A percentile compares a stretch with the other conserved stretches of the same genome.
Evolutionary conservation across 441 rosid species (phyloP).

Genomic region (Pelargonium fulgidum): DNA sequence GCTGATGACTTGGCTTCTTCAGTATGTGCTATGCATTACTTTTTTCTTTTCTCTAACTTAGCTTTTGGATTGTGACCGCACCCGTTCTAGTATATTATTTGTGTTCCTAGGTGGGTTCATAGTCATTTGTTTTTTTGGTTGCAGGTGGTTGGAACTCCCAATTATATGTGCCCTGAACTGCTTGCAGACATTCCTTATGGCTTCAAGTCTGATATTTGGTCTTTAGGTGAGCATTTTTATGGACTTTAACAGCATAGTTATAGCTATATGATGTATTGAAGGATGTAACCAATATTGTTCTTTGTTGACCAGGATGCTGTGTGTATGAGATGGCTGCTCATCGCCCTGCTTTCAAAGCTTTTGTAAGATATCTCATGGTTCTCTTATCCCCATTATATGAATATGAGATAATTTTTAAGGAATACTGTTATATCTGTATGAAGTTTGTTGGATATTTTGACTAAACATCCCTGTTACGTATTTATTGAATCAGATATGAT

Average conservation of each 20-base stretch:
- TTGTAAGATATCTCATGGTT: conserved; percentile 47
- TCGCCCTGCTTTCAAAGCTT: conserved; percentile 96
- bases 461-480: too few species aligned
- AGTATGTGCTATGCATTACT: conserved; percentile 33
- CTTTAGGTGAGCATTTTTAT: conserved; percentile 52
- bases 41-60: conserved; percentile 3
- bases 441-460: too few species aligned
- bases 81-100: too few species aligned
- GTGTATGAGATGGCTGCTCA: conserved; percentile 96
- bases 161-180: conserved; percentile 96
- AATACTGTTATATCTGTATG: not conserved
- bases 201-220: conserved; percentile 95
- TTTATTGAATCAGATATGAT: not conserved
- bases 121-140: conserved; percentile 8
- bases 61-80: not conserved
- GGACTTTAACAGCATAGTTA: not conserved
- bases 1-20: conserved; percentile 96
- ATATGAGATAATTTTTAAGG: not conserved
- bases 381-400: too few species aligned
- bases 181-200: conserved; percentile 96
- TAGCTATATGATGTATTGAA: conserved; percentile 1
- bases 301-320: conserved; percentile 71
- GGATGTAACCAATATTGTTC: conserved; percentile 23
- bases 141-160: conserved; percentile 98
- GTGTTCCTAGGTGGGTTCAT: not conserved